Percentiles rank a stretch among this genome's conserved stretches.
These are phyloP conservation scores for Curvularia verruculosa DNA, from an alignment of 2,329 filamentous ascomycete genomes.

Conservation along the genomic window DNA sequence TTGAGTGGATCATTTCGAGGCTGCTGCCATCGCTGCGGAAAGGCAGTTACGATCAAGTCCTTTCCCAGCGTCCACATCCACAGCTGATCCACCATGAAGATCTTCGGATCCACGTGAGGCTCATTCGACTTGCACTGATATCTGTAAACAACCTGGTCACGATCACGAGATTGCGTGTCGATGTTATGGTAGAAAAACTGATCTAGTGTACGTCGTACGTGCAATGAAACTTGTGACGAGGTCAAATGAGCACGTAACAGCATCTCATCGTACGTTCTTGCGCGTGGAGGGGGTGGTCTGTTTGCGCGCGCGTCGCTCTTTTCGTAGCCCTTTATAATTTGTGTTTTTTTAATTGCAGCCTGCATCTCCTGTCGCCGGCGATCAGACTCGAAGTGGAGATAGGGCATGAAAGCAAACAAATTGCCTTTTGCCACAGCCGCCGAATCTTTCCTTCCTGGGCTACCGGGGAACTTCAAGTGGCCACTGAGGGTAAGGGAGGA, in stretches of 20 bases:
- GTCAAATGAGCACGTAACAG: slow-evolving; percentile 58
- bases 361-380: slow-evolving; percentile 63
- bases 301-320: slow-evolving; percentile 21
- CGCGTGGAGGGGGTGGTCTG: slow-evolving; percentile 29
- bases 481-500: slow-evolving; percentile 36
- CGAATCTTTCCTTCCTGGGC: slow-evolving; percentile 44
- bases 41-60: slow-evolving; percentile 66
- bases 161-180: slow-evolving; percentile 64
- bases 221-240: slow-evolving; percentile 56
- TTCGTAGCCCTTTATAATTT: slow-evolving; percentile 29
- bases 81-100: slow-evolving; percentile 73
- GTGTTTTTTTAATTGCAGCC: slow-evolving; percentile 55
- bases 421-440: slow-evolving; percentile 42
- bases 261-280: slow-evolving; percentile 52
- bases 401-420: slow-evolving; percentile 64
- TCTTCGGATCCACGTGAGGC: slow-evolving; percentile 58
- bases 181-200: slow-evolving; percentile 71
- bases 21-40: slow-evolving; percentile 65
- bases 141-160: slow-evolving; percentile 69
- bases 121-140: slow-evolving; percentile 55
- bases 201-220: slow-evolving; percentile 67
- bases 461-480: slow-evolving; percentile 43
- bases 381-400: slow-evolving; percentile 68
- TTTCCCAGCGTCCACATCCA: slow-evolving; percentile 68
- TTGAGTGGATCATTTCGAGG: slow-evolving; percentile 68